Base-by-base conservation (phyloP, 2,329 filamentous ascomycete genomes). In the Coniochaeta hoffmannii region DNA sequence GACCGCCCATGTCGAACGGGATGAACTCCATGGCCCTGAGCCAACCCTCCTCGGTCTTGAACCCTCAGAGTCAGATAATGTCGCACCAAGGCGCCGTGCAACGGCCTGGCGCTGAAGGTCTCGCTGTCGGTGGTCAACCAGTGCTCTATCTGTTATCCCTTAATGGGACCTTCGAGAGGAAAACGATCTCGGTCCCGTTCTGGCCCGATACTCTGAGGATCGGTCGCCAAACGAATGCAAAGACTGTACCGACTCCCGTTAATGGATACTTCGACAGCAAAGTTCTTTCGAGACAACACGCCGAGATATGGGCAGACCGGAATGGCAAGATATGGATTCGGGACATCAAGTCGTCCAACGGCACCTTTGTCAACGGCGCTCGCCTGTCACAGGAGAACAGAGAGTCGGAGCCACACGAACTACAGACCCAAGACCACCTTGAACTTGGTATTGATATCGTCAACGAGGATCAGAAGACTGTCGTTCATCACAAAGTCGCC, bases 181-280 rank as follows among this genome's bases (percentile, higher is more conserved):
- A 99, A 74, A 94, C 92, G 44, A 97, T 99, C 63, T 89, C 83
- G 32, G 90, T 99, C 2, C 94, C 94, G 0, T 96, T 89, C 68
- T 89, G 83, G 60, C 94, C 94, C n/a, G 93, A 97, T n/a, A 88
- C 89, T 38, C 78, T 99, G 52, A 86, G 91, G 60, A 96, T 99
- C 66, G 94, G 94, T 46, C 88, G 94, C 50, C 94, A 99, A 72
- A 99, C 94, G 19, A 99, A 99, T 71, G 89, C 90, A 61, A 97
- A 96, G 72, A 97, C 94, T 0, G 82, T 95, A 12, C 94, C 94
- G 0, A 96, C 92, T 0, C 86, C 90, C 0, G 75, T 86, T 58
- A 99, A 99, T 72, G 94, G 94, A 34, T 99, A 89, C 71, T 99
- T 99, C 66, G 94, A 99, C 70, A 97, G 93, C 53, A 99, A 99